Evolutionary conservation across 2,329 filamentous ascomycete genomes (phyloP).

Genomic region (Xylaria multiplex): DNA sequence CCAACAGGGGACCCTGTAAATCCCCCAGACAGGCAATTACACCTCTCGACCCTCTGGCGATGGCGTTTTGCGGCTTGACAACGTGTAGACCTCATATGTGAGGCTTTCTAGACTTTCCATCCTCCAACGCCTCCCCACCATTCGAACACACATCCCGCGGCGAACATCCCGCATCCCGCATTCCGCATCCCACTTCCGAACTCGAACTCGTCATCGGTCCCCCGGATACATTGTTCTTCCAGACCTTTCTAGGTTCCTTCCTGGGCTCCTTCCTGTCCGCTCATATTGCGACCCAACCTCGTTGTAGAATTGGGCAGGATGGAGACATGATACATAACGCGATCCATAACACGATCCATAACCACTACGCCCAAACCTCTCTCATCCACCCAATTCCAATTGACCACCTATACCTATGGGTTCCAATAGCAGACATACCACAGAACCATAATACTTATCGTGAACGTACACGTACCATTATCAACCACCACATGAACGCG

Average conservation of each 20-base stretch:
- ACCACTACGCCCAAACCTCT: slow-evolving; percentile 39
- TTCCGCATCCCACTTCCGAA: slow-evolving; percentile 8
- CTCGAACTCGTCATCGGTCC: slow-evolving; percentile 20
- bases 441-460: slow-evolving; percentile 19
- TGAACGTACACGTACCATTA: slow-evolving; percentile 31
- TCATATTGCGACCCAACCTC: slow-evolving; percentile 47
- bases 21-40: slow-evolving; percentile 24
- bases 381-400: slow-evolving; percentile 42
- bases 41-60: slow-evolving; percentile 1
- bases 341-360: slow-evolving; percentile 49
- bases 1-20: slow-evolving; percentile 16
- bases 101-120: slow-evolving; percentile 35
- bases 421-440: slow-evolving; percentile 30
- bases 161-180: slow-evolving; percentile 2
- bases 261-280: slow-evolving; percentile 13
- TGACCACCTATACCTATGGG: slow-evolving; percentile 21
- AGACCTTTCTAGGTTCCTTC: slow-evolving; percentile 29
- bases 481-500: slow-evolving; percentile 23
- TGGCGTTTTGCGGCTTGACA: slow-evolving; percentile 25
- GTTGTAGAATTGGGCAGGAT: slow-evolving; percentile 46
- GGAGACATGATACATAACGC: slow-evolving; percentile 46
- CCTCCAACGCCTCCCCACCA: slow-evolving; percentile 36
- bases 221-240: slow-evolving; percentile 32
- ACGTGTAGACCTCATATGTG: slow-evolving; percentile 22
- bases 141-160: slow-evolving; percentile 38